These are phyloP conservation scores for Ophiocordyceps camponoti-rufipedis DNA, from an alignment of 2,329 filamentous ascomycete species.

Conservation along the genomic window DNA sequence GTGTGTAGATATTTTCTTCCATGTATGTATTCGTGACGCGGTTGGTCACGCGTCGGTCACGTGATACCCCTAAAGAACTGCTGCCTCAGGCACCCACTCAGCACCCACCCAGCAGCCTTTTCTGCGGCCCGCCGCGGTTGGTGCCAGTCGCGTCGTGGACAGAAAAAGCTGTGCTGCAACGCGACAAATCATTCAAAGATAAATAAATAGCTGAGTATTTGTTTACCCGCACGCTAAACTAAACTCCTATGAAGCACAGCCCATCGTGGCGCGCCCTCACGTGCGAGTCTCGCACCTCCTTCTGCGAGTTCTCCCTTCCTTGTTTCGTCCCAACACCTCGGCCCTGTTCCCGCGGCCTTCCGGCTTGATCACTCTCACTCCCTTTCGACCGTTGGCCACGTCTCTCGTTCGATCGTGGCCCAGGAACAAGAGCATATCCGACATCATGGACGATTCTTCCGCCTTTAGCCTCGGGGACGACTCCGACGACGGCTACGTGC, in stretches of 20 bases:
- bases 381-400: constrained; percentile 5
- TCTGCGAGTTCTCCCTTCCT: constrained; percentile 6
- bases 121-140: not conserved
- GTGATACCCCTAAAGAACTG: not conserved
- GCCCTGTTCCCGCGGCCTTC: constrained; percentile 4
- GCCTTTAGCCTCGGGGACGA: constrained; percentile 20
- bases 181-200: not conserved
- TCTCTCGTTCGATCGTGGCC: not conserved
- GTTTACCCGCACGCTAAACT: not conserved
- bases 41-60: not conserved
- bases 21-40: too few relatives aligned
- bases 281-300: constrained; percentile 8
- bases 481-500: constrained; percentile 23
- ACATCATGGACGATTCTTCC: constrained; percentile 12
- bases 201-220: too few relatives aligned
- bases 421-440: too few relatives aligned
- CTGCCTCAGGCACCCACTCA: not conserved
- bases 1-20: too few relatives aligned
- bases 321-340: constrained; percentile 5
- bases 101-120: not conserved
- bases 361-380: constrained; percentile 6
- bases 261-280: constrained; percentile 6
- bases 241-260: constrained; percentile 5
- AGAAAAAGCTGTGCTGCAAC: not conserved
- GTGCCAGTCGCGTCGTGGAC: not conserved